Conservation (phyloP, 768 basidiomycete genomes). For the Favolaschia claudopus region DNA sequence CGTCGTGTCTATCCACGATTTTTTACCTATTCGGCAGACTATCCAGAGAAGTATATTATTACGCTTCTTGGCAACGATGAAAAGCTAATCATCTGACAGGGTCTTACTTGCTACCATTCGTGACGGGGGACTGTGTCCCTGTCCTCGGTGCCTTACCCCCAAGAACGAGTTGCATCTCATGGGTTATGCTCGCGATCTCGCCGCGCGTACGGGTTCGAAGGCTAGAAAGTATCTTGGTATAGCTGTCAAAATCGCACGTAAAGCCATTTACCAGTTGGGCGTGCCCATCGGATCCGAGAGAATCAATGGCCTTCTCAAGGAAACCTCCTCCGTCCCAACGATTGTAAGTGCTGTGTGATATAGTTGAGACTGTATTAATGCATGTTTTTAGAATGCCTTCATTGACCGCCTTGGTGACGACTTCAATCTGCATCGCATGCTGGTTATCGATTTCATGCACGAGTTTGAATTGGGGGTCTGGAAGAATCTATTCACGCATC, state of each 20-base stretch:
- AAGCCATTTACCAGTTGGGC: neutral
- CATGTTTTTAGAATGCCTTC: slow-evolving; percentile 44
- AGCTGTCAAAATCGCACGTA: neutral
- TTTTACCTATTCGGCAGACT: slow-evolving; percentile 37
- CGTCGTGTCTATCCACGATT: slow-evolving; percentile 33
- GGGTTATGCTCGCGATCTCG: slow-evolving; percentile 14
- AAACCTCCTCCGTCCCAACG: slow-evolving; percentile 16
- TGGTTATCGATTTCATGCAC: slow-evolving; percentile 46
- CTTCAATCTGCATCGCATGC: slow-evolving; percentile 35
- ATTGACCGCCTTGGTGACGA: slow-evolving; percentile 25
- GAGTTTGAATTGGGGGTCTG: slow-evolving; percentile 48
- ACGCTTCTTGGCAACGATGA: neutral
- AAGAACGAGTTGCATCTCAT: slow-evolving; percentile 26
- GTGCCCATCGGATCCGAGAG: neutral
- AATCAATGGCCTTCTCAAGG: slow-evolving; percentile 5
- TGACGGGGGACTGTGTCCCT: slow-evolving; percentile 29
- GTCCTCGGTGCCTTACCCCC: slow-evolving; percentile 28
- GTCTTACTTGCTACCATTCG: slow-evolving; percentile 26
- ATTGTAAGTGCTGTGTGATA: neutral
- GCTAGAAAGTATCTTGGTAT: neutral
- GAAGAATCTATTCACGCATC: slow-evolving; percentile 43
- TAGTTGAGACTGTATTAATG: neutral
- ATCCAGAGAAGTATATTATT: slow-evolving; percentile 35
- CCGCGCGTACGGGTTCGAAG: neutral
- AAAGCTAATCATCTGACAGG: neutral